Evolutionary conservation across 768 basidiomycete species (phyloP).

Genomic region (Lentinus brumalis): DNA sequence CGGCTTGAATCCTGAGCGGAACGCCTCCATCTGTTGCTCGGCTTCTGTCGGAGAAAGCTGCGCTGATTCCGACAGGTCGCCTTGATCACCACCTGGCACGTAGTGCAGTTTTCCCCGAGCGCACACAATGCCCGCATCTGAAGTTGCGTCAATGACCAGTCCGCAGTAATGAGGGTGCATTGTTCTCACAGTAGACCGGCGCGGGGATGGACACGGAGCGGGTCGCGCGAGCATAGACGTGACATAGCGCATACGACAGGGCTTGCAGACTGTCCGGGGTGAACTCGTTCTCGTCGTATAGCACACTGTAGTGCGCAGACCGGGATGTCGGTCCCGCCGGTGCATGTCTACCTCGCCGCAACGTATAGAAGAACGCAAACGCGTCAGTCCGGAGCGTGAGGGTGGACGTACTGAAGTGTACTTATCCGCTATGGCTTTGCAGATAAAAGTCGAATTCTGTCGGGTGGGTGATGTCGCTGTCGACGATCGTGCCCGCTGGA

Average conservation of each 20-base stretch:
- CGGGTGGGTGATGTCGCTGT: conserved; percentile 68
- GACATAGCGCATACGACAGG: conserved; percentile 73
- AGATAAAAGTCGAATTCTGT: conserved; percentile 80
- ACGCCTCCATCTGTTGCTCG: conserved; percentile 41
- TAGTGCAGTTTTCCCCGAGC: conserved; percentile 82
- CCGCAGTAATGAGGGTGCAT: neutral
- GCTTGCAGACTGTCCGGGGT: conserved; percentile 71
- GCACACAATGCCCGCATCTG: conserved; percentile 79
- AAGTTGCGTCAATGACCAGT: neutral
- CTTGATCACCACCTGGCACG: conserved; percentile 50
- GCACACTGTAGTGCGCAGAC: conserved; percentile 59
- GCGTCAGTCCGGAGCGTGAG: conserved; percentile 5
- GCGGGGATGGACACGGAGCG: conserved; percentile 83
- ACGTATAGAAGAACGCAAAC: conserved; percentile 18
- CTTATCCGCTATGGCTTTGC: conserved; percentile 67
- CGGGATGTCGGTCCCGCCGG: conserved; percentile 50
- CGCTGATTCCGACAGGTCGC: conserved; percentile 64
- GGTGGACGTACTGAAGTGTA: neutral
- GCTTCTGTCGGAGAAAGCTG: conserved; percentile 37
- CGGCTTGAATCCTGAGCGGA: conserved; percentile 55
- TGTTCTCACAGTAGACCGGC: conserved; percentile 71
- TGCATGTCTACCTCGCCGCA: conserved; percentile 48
- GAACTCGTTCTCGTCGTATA: conserved; percentile 61
- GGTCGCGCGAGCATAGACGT: conserved; percentile 79
- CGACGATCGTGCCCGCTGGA: conserved; percentile 77